Evolutionary conservation across 2,329 filamentous ascomycete genomes (phyloP).

Genomic region (Amylocarpus encephaloides): DNA sequence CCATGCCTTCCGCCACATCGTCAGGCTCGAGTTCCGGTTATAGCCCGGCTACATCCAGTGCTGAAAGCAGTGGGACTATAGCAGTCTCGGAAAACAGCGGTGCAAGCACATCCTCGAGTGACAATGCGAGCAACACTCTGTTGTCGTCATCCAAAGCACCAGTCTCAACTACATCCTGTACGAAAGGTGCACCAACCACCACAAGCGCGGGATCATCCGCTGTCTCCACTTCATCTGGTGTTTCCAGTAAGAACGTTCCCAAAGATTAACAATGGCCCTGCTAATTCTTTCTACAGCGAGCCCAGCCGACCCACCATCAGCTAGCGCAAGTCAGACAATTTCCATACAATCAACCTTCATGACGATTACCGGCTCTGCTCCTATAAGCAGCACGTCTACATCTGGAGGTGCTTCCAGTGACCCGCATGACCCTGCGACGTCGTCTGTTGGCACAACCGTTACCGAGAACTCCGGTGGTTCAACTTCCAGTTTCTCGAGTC

Average conservation of each 20-base stretch:
- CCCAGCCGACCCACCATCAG: not conserved
- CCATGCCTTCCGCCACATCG: not conserved
- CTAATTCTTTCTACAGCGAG: not conserved
- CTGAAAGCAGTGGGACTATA: too few species aligned
- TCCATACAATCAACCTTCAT: conserved; percentile 12
- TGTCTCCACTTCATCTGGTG: not conserved
- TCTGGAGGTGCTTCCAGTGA: not conserved
- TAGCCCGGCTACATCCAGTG: too few species aligned
- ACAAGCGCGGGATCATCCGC: too few species aligned
- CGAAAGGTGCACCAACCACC: not conserved
- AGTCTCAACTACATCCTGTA: not conserved
- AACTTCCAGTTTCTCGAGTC: not conserved
- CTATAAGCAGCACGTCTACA: not conserved
- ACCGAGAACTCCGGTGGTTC: conserved; percentile 3
- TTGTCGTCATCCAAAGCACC: not conserved
- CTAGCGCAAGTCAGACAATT: not conserved
- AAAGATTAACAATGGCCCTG: not conserved
- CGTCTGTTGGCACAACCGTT: not conserved
- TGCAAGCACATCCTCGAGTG: not conserved
- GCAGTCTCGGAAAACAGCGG: not conserved
- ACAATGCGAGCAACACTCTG: not conserved
- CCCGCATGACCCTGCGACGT: not conserved
- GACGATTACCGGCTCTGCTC: conserved; percentile 9
- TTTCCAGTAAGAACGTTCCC: not conserved
- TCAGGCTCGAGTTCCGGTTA: not conserved